phyloP scores from a whole-genome alignment of 2,329 filamentous ascomycete genomes.

The Talaromyces sp. region DNA sequence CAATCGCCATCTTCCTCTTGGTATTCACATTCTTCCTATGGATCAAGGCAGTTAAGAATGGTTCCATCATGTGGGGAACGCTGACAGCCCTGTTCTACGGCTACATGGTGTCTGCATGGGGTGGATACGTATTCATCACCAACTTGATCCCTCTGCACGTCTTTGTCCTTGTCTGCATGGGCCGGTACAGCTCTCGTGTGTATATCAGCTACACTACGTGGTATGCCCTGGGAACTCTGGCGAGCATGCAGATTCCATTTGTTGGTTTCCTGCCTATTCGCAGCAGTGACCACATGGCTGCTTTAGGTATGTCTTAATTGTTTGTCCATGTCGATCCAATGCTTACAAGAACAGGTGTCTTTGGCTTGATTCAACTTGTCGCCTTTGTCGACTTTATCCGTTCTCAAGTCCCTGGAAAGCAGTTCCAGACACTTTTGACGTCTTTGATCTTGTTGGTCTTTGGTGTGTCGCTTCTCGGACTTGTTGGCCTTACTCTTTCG shows the following conservation, averaged over 20 bases:
- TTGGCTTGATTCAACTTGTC: conserved; percentile 89
- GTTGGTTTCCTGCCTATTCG: conserved; percentile 95
- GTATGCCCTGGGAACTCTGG: conserved; percentile 93
- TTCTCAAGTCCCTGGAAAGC: conserved; percentile 80
- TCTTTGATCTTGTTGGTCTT: conserved; percentile 72
- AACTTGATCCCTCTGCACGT: conserved; percentile 92
- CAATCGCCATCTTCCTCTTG: conserved; percentile 96
- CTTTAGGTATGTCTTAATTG: conserved; percentile 62
- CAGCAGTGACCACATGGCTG: conserved; percentile 98
- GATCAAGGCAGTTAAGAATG: conserved; percentile 97
- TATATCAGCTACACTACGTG: conserved; percentile 98
- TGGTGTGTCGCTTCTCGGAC: conserved; percentile 64
- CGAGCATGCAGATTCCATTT: conserved; percentile 99
- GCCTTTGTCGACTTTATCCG: conserved; percentile 89
- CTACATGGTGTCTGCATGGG: conserved; percentile 99
- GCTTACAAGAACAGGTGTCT: conserved; percentile 63
- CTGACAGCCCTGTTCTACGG: conserved; percentile 95
- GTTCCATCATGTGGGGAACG: conserved; percentile 94
- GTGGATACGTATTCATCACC: conserved; percentile 99
- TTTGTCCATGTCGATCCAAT: not conserved
- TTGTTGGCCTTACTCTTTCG: conserved; percentile 77
- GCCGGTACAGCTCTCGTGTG: conserved; percentile 84
- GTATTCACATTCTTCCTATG: conserved; percentile 98
- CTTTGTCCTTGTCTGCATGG: conserved; percentile 94
- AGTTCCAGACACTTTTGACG: conserved; percentile 87